A percentile compares a stretch with the other conserved stretches of the same genome.
Evolutionary conservation across 345 rosid species (phyloP).

Genomic region (Acer saccharum): DNA sequence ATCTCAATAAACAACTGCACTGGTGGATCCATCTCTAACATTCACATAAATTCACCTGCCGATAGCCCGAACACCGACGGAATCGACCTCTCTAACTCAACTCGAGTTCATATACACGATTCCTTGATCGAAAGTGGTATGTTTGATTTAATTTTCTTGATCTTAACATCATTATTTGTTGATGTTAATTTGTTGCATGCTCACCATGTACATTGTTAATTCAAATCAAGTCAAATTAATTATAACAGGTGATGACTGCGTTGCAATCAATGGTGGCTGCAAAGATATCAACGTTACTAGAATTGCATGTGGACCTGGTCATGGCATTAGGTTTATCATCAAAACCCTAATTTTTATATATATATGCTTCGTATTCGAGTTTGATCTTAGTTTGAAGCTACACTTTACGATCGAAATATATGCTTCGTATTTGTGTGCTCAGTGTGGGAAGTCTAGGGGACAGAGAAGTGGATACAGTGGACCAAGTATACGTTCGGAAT

Average conservation of each 20-base stretch:
- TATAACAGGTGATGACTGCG: slow-evolving; percentile 56
- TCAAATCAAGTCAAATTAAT: too few species aligned
- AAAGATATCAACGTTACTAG: slow-evolving; percentile 32
- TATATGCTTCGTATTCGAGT: too few species aligned
- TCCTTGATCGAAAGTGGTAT: slow-evolving; percentile 16
- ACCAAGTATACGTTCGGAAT: slow-evolving; percentile 37
- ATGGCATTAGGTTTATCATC: slow-evolving; percentile 51
- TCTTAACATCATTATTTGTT: too few species aligned
- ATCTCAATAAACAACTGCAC: slow-evolving; percentile 15
- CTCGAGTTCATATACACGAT: slow-evolving; percentile 17
- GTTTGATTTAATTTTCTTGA: too few species aligned
- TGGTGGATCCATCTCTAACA: slow-evolving; percentile 26
- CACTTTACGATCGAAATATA: too few species aligned
- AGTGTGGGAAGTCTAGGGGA: slow-evolving; percentile 67
- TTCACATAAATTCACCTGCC: slow-evolving; percentile 37
- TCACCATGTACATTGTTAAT: too few species aligned
- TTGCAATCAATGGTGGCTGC: slow-evolving; percentile 37
- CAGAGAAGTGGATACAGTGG: slow-evolving; percentile 27
- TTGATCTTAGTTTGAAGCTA: too few species aligned
- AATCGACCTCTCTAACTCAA: slow-evolving; percentile 32
- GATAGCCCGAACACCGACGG: slow-evolving; percentile 59
- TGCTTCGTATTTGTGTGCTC: too few species aligned
- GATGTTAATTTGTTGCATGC: too few species aligned
- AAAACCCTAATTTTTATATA: too few species aligned
- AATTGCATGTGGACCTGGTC: slow-evolving; percentile 65